Percentiles rank a stretch among this genome's conserved stretches.
Conservation (phyloP, 176 grass and related monocot genomes). For the Urochloa ruziziensis region DNA sequence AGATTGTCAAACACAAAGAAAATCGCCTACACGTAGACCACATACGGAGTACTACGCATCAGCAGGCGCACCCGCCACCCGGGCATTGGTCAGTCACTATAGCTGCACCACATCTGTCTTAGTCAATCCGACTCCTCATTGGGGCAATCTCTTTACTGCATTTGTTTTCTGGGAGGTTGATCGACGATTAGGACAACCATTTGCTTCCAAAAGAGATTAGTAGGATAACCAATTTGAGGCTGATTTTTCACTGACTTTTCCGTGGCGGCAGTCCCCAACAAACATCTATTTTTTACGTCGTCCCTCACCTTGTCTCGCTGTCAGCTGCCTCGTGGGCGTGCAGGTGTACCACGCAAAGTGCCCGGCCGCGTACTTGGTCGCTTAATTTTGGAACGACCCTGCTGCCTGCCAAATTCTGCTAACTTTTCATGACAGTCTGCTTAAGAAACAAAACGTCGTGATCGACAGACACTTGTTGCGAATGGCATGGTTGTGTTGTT, state of each 20-base stretch:
- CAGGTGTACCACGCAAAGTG: background rate
- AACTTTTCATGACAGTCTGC: background rate
- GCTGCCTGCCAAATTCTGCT: background rate
- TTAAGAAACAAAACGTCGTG: background rate
- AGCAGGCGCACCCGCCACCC: background rate
- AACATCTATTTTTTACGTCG: background rate
- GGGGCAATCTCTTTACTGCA: background rate
- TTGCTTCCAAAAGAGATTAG: background rate
- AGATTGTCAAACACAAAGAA: slow-evolving; percentile 5
- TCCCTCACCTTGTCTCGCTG: background rate
- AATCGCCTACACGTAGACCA: slow-evolving; percentile 13
- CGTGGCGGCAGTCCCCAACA: background rate
- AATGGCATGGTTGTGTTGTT: background rate
- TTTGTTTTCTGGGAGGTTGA: background rate
- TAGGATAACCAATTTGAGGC: background rate
- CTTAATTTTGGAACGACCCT: background rate
- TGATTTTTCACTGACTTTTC: slow-evolving; percentile 12
- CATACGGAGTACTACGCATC: no score
- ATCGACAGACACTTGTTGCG: background rate
- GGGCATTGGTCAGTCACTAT: background rate
- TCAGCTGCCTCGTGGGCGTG: slow-evolving; percentile 4
- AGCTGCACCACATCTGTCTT: background rate
- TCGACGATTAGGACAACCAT: background rate
- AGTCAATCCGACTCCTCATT: background rate
- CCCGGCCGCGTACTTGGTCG: background rate